phyloP scores from a whole-genome alignment of 768 basidiomycete genomes.

The Boletus subparvulus region DNA sequence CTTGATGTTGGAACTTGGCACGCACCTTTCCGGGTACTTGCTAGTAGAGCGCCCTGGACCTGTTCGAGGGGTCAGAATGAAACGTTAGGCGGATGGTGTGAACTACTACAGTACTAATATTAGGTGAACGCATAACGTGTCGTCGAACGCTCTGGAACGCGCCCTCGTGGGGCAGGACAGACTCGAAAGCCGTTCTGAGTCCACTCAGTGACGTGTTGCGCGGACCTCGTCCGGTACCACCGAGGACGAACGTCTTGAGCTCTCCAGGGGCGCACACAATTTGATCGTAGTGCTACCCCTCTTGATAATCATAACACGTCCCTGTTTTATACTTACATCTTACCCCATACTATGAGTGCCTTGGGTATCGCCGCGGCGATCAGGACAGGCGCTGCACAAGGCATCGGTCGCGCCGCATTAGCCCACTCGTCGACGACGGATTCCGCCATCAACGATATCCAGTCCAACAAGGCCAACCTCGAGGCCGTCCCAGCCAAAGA shows the following conservation, averaged over 20 bases:
- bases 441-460: slow-evolving; percentile 46
- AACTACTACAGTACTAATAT: no score
- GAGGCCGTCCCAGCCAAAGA: background rate
- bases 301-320: background rate
- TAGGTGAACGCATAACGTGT: background rate
- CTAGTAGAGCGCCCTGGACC: no score
- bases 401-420: slow-evolving; percentile 44
- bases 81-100: no score
- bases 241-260: background rate
- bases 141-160: background rate
- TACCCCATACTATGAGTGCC: background rate
- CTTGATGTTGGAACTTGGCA: no score
- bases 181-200: no score
- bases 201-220: no score
- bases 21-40: no score
- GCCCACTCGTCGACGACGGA: slow-evolving; percentile 33
- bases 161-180: background rate
- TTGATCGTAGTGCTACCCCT: no score
- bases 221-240: background rate
- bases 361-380: slow-evolving; percentile 32
- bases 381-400: slow-evolving; percentile 46
- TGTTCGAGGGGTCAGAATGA: background rate
- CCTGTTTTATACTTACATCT: background rate
- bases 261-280: no score
- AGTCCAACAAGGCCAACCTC: slow-evolving; percentile 5